Conservation (phyloP, 495 filamentous ascomycete species). For the Cercophora scortea region DNA sequence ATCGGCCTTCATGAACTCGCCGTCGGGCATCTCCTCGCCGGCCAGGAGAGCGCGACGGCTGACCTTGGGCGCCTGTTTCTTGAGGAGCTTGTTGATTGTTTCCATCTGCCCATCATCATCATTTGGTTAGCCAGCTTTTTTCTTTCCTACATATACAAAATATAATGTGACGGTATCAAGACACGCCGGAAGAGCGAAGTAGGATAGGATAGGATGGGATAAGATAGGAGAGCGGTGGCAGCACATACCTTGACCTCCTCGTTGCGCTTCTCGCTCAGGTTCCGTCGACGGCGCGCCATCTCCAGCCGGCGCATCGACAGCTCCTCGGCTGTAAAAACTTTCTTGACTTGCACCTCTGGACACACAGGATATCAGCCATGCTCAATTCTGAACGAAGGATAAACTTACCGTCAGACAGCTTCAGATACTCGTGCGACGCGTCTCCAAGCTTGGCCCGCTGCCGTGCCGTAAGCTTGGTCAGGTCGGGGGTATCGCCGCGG, state of each 20-base stretch:
- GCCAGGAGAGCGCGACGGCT: slow-evolving; percentile 43
- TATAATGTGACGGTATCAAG: neutral
- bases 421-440: slow-evolving; percentile 48
- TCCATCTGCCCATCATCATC: slow-evolving; percentile 59
- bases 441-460: slow-evolving; percentile 71
- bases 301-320: slow-evolving; percentile 90
- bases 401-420: slow-evolving; percentile 63
- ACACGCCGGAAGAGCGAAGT: neutral
- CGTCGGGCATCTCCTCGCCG: slow-evolving; percentile 45
- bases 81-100: slow-evolving; percentile 93
- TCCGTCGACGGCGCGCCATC: slow-evolving; percentile 91
- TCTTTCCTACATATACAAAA: too few species aligned
- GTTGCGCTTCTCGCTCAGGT: slow-evolving; percentile 95
- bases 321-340: slow-evolving; percentile 87
- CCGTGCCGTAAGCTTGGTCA: slow-evolving; percentile 80
- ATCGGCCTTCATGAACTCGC: slow-evolving; percentile 46
- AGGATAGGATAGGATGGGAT: neutral
- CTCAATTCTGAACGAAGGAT: neutral
- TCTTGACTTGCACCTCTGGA: slow-evolving; percentile 86
- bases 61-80: slow-evolving; percentile 87
- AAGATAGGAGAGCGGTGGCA: too few species aligned
- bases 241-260: slow-evolving; percentile 88
- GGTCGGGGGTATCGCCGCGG: slow-evolving; percentile 63
- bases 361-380: neutral
- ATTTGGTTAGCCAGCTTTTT: too few species aligned